Percentiles rank a stretch among this genome's conserved stretches.
Conservation (phyloP, 768 basidiomycete genomes). For the Rhizopogon vesiculosus region DNA sequence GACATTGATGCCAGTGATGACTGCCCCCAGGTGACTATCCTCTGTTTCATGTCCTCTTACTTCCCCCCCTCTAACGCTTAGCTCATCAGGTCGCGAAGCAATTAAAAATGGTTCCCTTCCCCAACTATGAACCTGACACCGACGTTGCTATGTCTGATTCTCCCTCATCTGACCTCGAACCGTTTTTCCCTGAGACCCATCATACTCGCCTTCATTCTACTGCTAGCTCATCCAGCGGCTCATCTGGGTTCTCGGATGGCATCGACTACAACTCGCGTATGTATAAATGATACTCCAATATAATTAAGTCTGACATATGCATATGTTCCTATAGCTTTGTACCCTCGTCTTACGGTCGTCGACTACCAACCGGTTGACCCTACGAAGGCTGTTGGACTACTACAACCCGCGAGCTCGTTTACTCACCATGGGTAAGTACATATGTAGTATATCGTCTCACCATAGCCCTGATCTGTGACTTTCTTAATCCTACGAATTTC, state of each 20-base stretch:
- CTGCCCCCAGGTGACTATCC: conserved; percentile 38
- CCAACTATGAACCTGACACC: conserved; percentile 54
- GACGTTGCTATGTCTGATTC: conserved; percentile 69
- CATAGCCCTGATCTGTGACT: conserved; percentile 7
- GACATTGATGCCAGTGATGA: conserved; percentile 53
- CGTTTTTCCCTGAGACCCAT: conserved; percentile 44
- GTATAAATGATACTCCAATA: conserved; percentile 17
- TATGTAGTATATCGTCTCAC: conserved; percentile 5
- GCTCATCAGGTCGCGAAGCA: conserved; percentile 54
- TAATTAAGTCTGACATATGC: neutral
- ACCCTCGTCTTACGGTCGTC: conserved; percentile 58
- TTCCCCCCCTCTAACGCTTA: conserved; percentile 16
- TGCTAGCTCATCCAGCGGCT: conserved; percentile 51
- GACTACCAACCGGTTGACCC: conserved; percentile 44
- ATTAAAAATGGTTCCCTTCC: conserved; percentile 72
- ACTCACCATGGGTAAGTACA: conserved; percentile 67
- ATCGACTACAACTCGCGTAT: conserved; percentile 43
- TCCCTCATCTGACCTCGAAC: conserved; percentile 52
- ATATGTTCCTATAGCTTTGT: conserved; percentile 31
- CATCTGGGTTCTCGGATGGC: conserved; percentile 45
- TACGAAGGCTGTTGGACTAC: conserved; percentile 49
- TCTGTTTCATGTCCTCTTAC: conserved; percentile 12
- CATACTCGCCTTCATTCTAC: conserved; percentile 65
- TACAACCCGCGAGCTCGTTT: conserved; percentile 60
- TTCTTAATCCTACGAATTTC: conserved; percentile 1